A percentile compares a stretch with the other conserved stretches of the same genome.
These are phyloP conservation scores for Yamadazyma akitaensis DNA, from an alignment of 805 yeast species.

Conservation along the genomic window DNA sequence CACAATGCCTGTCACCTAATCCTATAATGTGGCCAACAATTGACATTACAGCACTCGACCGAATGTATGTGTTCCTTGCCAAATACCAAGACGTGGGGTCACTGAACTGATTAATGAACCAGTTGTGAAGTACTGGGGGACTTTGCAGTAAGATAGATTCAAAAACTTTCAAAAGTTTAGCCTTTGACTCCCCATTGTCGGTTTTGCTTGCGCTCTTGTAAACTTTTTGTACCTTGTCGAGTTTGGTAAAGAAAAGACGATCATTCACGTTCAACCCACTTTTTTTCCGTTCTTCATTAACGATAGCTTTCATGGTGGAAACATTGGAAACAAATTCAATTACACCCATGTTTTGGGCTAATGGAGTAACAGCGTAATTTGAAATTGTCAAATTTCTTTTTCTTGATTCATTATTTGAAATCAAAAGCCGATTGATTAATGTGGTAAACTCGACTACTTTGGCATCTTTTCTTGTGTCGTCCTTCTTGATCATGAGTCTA, in stretches of 20 bases:
- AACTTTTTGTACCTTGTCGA: slow-evolving; percentile 30
- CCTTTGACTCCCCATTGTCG: slow-evolving; percentile 11
- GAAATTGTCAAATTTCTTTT: slow-evolving; percentile 67
- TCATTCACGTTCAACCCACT: slow-evolving; percentile 24
- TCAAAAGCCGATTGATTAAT: slow-evolving; percentile 72
- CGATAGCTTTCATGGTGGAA: slow-evolving; percentile 31
- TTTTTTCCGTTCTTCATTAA: slow-evolving; percentile 26
- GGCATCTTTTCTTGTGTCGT: slow-evolving; percentile 93
- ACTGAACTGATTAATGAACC: slow-evolving; percentile 88
- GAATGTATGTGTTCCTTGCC: slow-evolving; percentile 68
- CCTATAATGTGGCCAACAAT: slow-evolving; percentile 94
- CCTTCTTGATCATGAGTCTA: slow-evolving; percentile 78
- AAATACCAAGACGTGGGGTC: slow-evolving; percentile 87
- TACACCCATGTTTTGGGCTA: slow-evolving; percentile 83
- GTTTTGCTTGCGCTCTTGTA: slow-evolving; percentile 14
- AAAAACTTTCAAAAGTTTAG: slow-evolving; percentile 22
- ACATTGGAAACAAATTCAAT: slow-evolving; percentile 57
- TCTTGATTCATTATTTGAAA: slow-evolving; percentile 65
- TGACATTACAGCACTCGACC: slow-evolving; percentile 93
- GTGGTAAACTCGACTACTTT: slow-evolving; percentile 88
- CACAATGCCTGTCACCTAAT: slow-evolving; percentile 95
- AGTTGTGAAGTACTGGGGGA: slow-evolving; percentile 74
- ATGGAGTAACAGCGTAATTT: slow-evolving; percentile 84
- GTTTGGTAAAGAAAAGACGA: slow-evolving; percentile 24
- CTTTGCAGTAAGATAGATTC: slow-evolving; percentile 29